These are phyloP conservation scores for Metarhizium brunneum DNA, from an alignment of 2,329 filamentous ascomycete genomes.

Conservation along the genomic window DNA sequence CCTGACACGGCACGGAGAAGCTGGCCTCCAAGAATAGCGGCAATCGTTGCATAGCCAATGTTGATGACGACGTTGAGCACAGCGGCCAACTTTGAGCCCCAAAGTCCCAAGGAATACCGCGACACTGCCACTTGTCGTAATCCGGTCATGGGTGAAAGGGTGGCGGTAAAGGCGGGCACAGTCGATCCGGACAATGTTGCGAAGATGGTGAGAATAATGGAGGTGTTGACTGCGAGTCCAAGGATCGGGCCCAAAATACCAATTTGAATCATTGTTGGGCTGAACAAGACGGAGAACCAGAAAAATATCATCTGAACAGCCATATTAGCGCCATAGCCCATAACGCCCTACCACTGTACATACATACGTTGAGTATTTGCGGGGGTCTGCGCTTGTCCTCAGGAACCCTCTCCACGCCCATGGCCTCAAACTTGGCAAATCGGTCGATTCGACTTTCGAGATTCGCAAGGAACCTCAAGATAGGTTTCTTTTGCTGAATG, in stretches of 20 bases:
- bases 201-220: conserved; percentile 7
- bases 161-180: conserved; percentile 7
- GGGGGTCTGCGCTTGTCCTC: conserved; percentile 3
- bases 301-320: conserved; percentile 7
- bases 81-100: conserved; percentile 14
- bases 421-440: conserved; percentile 4
- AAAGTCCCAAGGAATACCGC: conserved; percentile 11
- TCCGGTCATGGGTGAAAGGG: conserved; percentile 5
- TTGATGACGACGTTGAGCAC: conserved; percentile 13
- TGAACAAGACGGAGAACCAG: conserved; percentile 9
- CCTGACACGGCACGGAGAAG: conserved; percentile 12
- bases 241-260: conserved; percentile 8
- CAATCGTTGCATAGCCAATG: conserved; percentile 12
- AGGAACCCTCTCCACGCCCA: conserved; percentile 5
- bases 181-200: conserved; percentile 4
- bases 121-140: conserved; percentile 10
- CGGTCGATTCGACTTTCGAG: conserved; percentile 3
- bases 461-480: background rate
- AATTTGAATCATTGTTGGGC: conserved; percentile 7
- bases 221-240: conserved; percentile 7
- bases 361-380: background rate
- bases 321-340: background rate
- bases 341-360: background rate
- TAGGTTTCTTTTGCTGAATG: background rate
- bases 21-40: conserved; percentile 12